Percentiles rank a stretch among this genome's conserved stretches.
Conservation (phyloP, 768 basidiomycete species). For the Cyathus striatus region DNA sequence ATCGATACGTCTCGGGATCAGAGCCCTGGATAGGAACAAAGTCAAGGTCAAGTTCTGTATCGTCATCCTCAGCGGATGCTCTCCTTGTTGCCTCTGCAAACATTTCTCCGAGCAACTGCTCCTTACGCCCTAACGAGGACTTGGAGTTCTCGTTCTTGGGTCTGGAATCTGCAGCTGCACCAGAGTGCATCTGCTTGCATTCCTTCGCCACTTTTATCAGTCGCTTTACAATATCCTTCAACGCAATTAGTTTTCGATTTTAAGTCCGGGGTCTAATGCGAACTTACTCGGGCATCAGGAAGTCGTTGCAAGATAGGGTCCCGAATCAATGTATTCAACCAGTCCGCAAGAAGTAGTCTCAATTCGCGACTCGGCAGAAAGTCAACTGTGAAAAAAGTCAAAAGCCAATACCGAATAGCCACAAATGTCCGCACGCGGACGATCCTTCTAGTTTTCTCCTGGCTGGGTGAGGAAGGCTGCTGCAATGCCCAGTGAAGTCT, state of each 20-base stretch:
- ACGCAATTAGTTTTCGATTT: background rate
- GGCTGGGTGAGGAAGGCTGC: conserved; percentile 40
- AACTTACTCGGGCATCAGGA: conserved; percentile 66
- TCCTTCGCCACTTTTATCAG: conserved; percentile 81
- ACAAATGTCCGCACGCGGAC: conserved; percentile 88
- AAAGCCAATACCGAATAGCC: conserved; percentile 84
- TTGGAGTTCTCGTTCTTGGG: conserved; percentile 20
- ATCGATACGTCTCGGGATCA: conserved; percentile 24
- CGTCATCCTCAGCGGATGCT: conserved; percentile 39
- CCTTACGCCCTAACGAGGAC: conserved; percentile 18
- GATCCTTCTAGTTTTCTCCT: conserved; percentile 69
- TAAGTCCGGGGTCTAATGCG: conserved; percentile 5
- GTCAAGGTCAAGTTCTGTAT: conserved; percentile 76
- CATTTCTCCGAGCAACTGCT: conserved; percentile 54
- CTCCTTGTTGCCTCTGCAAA: conserved; percentile 60
- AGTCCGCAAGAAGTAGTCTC: conserved; percentile 64
- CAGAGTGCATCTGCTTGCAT: conserved; percentile 65
- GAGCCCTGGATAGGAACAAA: conserved; percentile 53
- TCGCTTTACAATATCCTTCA: conserved; percentile 73
- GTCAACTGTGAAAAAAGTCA: conserved; percentile 87
- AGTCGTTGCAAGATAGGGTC: conserved; percentile 68
- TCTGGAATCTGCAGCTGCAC: conserved; percentile 30
- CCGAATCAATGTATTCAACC: conserved; percentile 73
- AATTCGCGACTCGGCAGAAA: conserved; percentile 80
- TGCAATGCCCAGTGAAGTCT: conserved; percentile 88